Evolutionary conservation across 179 eudicot genomes (phyloP), one percentile per base, ranked within the genome.

Genomic region (Amaranthus tricolor): DNA sequence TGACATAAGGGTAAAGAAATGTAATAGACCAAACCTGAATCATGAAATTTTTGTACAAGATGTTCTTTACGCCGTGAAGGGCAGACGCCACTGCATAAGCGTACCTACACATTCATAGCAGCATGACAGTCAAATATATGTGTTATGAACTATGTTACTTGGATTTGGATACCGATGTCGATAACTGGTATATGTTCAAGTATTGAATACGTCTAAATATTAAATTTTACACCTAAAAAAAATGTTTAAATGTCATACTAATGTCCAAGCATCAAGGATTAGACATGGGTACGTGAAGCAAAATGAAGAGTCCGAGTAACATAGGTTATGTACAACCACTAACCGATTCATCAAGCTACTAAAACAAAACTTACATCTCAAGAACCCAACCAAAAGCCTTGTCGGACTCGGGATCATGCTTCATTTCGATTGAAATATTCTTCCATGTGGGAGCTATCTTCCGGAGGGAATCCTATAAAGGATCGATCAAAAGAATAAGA

Each of bases 361-460:
- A 14, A 53, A 17, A 45, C 74, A 20, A 77, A 77, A 12, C 87
- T 86, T 87, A 96, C 99, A 96, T 96, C 85, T 96, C 99, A 82
- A 96, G 99, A 61, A 96, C 99, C 99, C 99, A 96, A 73, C 99
- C 99, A 76, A 96, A 96, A 54, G 89, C 86, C 82, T 96, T 96
- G 82, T 96, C 99, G 57, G 97, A 63, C 72, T 93, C 96, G 31
- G 94, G 92, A 85, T 96, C 96, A 79, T 86, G 85, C 77, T 96
- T 96, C 98, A 96, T 93, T 48, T 92, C 98, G 78, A 96, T 83
- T 17, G 99, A 96, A 58, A 96, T 81, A 83, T 96, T 96, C 96
- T 87, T 96, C 99, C 99, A 96, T 31, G 96, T 84, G 50, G 97
- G 94, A 63, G 98, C 98, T 78, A 96, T 93, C 85, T 88, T 91